Evolutionary conservation across 2,329 filamentous ascomycete species (phyloP).

Genomic region (Fusarium tanahbumbuense): DNA sequence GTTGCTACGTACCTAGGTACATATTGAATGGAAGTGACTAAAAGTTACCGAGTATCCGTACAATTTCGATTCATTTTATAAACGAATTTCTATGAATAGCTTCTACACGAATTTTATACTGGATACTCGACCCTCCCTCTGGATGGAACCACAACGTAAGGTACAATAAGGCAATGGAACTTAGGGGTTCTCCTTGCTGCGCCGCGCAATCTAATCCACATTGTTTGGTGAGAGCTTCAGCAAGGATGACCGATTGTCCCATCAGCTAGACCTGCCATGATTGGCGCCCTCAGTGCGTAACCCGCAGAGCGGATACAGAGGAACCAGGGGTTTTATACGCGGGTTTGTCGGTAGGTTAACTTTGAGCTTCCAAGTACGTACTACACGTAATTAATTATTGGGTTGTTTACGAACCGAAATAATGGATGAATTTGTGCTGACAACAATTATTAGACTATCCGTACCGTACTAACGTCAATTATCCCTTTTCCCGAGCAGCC

Average conservation of each 20-base stretch:
- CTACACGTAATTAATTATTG: slow-evolving; percentile 4
- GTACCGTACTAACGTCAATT: neutral
- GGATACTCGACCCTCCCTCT: neutral
- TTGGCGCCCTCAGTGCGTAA: slow-evolving; percentile 30
- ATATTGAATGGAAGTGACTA: neutral
- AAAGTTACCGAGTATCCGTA: neutral
- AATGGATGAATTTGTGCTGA: slow-evolving; percentile 17
- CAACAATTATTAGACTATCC: neutral
- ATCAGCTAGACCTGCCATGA: slow-evolving; percentile 7
- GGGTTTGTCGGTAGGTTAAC: slow-evolving; percentile 28
- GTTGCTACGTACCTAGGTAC: neutral
- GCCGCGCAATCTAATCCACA: slow-evolving; percentile 18
- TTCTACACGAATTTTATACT: neutral
- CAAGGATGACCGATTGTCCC: slow-evolving; percentile 25
- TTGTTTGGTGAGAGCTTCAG: slow-evolving; percentile 36
- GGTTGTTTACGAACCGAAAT: slow-evolving; percentile 21
- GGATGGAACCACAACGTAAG: neutral
- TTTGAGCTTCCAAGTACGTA: slow-evolving; percentile 25
- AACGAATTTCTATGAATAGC: neutral
- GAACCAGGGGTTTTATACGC: slow-evolving; percentile 36
- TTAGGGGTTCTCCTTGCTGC: slow-evolving; percentile 6
- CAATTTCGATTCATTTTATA: neutral
- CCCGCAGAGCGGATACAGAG: slow-evolving; percentile 12
- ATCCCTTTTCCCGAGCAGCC: slow-evolving; percentile 17
- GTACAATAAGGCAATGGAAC: neutral